A percentile compares a stretch with the other conserved stretches of the same genome.
These are phyloP conservation scores for Dendrobium nobile DNA, from an alignment of 106 monocot genomes.

Conservation along the genomic window DNA sequence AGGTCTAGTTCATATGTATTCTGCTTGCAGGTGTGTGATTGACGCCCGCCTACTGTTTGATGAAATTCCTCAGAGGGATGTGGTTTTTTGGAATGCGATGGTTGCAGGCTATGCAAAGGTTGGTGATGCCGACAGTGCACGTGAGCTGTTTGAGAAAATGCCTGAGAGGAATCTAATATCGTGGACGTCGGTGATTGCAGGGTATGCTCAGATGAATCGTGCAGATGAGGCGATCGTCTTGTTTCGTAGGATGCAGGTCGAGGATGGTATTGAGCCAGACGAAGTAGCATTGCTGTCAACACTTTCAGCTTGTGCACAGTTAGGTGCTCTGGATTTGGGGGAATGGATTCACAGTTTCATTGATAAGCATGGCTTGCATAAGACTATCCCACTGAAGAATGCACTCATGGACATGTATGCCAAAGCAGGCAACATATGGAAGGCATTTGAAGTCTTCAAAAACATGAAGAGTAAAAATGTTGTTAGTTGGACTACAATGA, in stretches of 20 bases:
- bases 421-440: conserved; percentile 59
- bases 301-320: conserved; percentile 51
- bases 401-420: conserved; percentile 87
- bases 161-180: conserved; percentile 46
- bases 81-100: conserved; percentile 66
- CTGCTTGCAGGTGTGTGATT: conserved; percentile 8
- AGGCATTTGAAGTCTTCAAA: conserved; percentile 56
- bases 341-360: conserved; percentile 64
- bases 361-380: conserved; percentile 21
- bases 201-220: conserved; percentile 35
- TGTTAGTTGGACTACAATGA: conserved; percentile 67
- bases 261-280: conserved; percentile 41
- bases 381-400: conserved; percentile 42
- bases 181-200: conserved; percentile 57
- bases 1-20: conserved; percentile 44
- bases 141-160: conserved; percentile 40
- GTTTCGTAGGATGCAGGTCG: conserved; percentile 58
- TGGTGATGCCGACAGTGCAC: conserved; percentile 37
- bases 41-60: conserved; percentile 59
- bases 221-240: conserved; percentile 43
- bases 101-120: conserved; percentile 41
- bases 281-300: conserved; percentile 50
- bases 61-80: conserved; percentile 34
- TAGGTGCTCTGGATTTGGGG: conserved; percentile 65
- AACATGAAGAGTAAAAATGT: conserved; percentile 47